Evolutionary conservation across 495 filamentous ascomycete genomes (phyloP), one percentile per base, ranked within the genome.

Genomic region (Xylaria acuta): DNA sequence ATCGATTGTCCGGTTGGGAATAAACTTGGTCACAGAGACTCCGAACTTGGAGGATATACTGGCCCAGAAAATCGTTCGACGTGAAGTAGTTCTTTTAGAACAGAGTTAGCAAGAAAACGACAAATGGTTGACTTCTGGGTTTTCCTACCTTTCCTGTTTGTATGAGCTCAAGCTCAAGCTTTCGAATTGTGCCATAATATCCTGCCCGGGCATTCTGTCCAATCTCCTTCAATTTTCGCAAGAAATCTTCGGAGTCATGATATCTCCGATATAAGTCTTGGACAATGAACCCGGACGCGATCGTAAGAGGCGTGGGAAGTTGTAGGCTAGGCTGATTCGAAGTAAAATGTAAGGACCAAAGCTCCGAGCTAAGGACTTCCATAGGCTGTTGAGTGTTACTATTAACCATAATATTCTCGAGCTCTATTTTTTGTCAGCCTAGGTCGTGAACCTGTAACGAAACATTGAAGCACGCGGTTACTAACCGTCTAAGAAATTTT

Each of bases 401-500:
- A 18, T 77, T 64, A 6, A 86, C 59, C 14, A 84, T 77, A 20
- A 77, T 79, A 56, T 76, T 79, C 76, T 86, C 85, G 3, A 86
- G 76, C 43, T 84, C 84, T 86, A 68, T 16, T 22, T 25, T 11
- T 36, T 18, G 43, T 70, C 34, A 68, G 73, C 74, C 30, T 32
- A 27, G 49, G 58, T 20, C 47, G 5, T 14, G 32, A 49, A 41
- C 20, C n/a, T 38, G 14, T 2, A 64, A 63, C 30, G 25, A 49
- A 7, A 1, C 11, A 16, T 53, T 41, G 40, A 38, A 18, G 54
- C 20, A 51, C 2, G 54, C 32, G 63, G 3, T 49, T 40, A 73
- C 83, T 71, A 72, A 85, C 84, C 82, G 75, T 86, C 84, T n/a
- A 86, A 80, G 49, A 86, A 86, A 22, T 83, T 78, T n/a, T 80